Conservation (phyloP, 2,329 filamentous ascomycete species). For the Alternaria tenuissima region DNA sequence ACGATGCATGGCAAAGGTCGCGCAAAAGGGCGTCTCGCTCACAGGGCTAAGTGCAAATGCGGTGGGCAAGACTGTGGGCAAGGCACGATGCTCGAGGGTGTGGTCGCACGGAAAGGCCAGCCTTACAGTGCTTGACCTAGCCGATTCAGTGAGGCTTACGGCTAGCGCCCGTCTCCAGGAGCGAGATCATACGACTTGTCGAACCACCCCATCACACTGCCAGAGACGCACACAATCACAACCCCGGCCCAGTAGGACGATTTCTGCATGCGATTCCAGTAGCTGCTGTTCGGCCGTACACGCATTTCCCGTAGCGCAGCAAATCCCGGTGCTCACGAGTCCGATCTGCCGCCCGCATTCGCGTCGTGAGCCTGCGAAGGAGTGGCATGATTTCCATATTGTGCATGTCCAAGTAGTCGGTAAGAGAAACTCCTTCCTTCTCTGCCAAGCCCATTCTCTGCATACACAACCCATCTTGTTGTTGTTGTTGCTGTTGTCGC, state of each 20-base stretch:
- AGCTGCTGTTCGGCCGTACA: neutral
- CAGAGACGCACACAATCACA: conserved; percentile 11
- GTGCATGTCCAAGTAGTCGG: conserved; percentile 15
- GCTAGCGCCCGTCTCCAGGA: conserved; percentile 7
- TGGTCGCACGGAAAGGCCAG: neutral
- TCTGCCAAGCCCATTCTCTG: neutral
- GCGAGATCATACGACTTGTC: conserved; percentile 20
- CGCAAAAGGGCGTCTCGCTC: neutral
- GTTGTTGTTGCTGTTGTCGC: conserved; percentile 3
- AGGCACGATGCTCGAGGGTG: neutral
- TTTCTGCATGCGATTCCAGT: conserved; percentile 7
- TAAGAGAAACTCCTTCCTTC: conserved; percentile 22
- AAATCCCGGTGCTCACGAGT: conserved; percentile 5
- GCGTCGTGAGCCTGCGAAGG: conserved; percentile 10
- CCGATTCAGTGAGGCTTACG: conserved; percentile 1
- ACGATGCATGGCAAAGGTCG: neutral
- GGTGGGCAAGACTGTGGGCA: neutral
- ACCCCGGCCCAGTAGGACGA: conserved; percentile 14
- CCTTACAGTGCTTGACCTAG: neutral
- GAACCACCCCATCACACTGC: conserved; percentile 15
- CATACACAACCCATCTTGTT: conserved; percentile 9
- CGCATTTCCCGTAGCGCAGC: conserved; percentile 8
- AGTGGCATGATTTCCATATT: conserved; percentile 23
- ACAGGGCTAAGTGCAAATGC: neutral
- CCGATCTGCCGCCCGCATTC: conserved; percentile 10